These are phyloP conservation scores for Fusarium coffeatum DNA, from an alignment of 2,329 filamentous ascomycete species.

Conservation along the genomic window DNA sequence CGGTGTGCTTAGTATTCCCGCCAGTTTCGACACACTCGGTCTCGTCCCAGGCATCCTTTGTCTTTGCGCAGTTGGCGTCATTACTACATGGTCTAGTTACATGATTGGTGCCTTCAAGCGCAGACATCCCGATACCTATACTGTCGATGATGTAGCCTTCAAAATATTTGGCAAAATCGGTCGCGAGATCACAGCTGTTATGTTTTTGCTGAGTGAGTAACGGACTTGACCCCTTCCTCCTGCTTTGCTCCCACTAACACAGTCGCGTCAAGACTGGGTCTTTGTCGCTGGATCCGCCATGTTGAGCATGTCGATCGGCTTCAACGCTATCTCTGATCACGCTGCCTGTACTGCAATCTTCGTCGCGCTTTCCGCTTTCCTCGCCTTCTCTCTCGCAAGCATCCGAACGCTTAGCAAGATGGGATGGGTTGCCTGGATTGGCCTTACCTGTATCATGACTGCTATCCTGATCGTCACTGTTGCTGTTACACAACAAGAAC, in stretches of 20 bases:
- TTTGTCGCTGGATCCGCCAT: constrained; percentile 55
- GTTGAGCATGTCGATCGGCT: constrained; percentile 53
- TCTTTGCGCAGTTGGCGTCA: constrained; percentile 53
- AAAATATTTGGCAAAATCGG: constrained; percentile 60
- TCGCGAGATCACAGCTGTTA: constrained; percentile 54
- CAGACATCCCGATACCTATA: constrained; percentile 61
- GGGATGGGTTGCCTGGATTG: constrained; percentile 50
- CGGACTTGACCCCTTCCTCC: no score
- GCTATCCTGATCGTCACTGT: constrained; percentile 47
- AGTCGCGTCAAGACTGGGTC: constrained; percentile 39
- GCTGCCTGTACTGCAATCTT: constrained; percentile 55
- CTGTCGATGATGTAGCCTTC: constrained; percentile 62
- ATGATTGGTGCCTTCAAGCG: constrained; percentile 64
- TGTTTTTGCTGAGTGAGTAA: constrained; percentile 51
- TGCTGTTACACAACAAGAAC: constrained; percentile 48
- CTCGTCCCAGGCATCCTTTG: constrained; percentile 61
- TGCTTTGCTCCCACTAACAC: constrained; percentile 1
- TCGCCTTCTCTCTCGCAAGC: constrained; percentile 47
- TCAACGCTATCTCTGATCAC: constrained; percentile 54
- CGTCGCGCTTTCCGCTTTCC: constrained; percentile 49
- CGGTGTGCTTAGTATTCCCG: constrained; percentile 62
- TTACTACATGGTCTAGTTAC: constrained; percentile 62
- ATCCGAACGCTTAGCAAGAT: constrained; percentile 49
- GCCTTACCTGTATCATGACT: constrained; percentile 46
- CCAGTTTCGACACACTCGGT: constrained; percentile 58